A percentile compares a stretch with the other conserved stretches of the same genome.
phyloP scores from a whole-genome alignment of 2,329 filamentous ascomycete genomes.

The Colletotrichum tropicale region DNA sequence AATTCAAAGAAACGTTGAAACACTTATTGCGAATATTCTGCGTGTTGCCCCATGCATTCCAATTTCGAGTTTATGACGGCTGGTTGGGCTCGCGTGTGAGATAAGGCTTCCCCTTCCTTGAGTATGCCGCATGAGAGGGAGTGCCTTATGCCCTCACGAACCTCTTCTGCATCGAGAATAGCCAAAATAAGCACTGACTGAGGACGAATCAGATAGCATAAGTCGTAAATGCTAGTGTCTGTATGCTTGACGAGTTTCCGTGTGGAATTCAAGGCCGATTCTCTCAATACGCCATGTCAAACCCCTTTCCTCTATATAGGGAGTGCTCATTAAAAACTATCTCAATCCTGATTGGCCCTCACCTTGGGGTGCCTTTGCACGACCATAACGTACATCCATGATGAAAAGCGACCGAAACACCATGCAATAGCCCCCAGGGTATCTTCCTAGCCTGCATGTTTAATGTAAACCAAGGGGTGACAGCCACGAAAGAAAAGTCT shows the following conservation, averaged over 20 bases:
- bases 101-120: neutral
- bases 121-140: neutral
- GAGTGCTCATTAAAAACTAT: neutral
- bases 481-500: neutral
- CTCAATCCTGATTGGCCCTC: neutral
- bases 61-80: neutral
- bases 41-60: neutral
- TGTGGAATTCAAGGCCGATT: neutral
- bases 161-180: neutral
- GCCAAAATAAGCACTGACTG: neutral
- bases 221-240: neutral
- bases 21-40: neutral
- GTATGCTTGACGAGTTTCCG: neutral
- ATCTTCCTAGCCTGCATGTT: too few species aligned
- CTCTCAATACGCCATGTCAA: neutral
- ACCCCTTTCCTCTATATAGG: fast-evolving
- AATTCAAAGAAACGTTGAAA: neutral
- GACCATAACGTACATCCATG: neutral
- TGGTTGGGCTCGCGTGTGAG: neutral
- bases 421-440: fast-evolving
- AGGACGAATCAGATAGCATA: neutral
- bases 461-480: neutral
- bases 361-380: neutral
- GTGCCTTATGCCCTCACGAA: neutral
- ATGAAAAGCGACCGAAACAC: neutral